Evolutionary conservation across 2,329 filamentous ascomycete species (phyloP).

Genomic region (Metarhizium brunneum): DNA sequence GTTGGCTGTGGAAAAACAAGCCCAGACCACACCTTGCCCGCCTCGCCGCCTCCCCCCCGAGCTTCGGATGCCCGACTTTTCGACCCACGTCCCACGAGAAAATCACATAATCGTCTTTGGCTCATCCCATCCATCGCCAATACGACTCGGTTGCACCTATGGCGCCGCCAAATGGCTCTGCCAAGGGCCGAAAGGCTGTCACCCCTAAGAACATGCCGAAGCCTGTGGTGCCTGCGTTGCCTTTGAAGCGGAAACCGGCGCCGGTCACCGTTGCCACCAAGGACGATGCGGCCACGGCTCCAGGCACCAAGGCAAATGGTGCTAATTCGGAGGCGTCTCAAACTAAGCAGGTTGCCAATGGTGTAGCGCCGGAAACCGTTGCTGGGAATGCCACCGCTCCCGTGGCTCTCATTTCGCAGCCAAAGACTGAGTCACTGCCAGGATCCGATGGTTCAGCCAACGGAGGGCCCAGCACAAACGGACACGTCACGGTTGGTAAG

Average conservation of each 20-base stretch:
- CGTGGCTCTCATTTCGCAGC: not conserved
- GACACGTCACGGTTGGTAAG: conserved; percentile 2
- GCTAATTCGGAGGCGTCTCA: not conserved
- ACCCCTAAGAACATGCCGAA: conserved; percentile 21
- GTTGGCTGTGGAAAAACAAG: conserved; percentile 9
- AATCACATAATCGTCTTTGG: not conserved
- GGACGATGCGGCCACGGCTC: conserved; percentile 9
- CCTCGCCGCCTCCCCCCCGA: not conserved
- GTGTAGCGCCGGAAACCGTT: not conserved
- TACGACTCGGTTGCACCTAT: conserved; percentile 12
- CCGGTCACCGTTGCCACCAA: conserved; percentile 13
- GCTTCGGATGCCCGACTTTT: not conserved
- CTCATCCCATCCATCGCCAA: not conserved
- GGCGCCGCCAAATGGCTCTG: conserved; percentile 24
- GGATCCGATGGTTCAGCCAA: not conserved
- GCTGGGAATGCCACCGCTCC: not conserved
- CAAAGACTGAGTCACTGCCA: not conserved
- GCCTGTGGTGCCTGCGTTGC: conserved; percentile 28
- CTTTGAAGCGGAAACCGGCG: conserved; percentile 29
- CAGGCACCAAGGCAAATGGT: not conserved
- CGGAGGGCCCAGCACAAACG: not conserved
- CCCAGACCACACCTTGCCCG: conserved; percentile 13
- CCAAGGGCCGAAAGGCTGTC: conserved; percentile 21
- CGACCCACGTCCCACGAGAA: not conserved
- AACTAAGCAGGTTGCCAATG: not conserved